Percentiles rank a stretch among this genome's conserved stretches.
These are phyloP conservation scores for Eutrema salsugineum DNA, from an alignment of 441 rosid species.

Conservation along the genomic window DNA sequence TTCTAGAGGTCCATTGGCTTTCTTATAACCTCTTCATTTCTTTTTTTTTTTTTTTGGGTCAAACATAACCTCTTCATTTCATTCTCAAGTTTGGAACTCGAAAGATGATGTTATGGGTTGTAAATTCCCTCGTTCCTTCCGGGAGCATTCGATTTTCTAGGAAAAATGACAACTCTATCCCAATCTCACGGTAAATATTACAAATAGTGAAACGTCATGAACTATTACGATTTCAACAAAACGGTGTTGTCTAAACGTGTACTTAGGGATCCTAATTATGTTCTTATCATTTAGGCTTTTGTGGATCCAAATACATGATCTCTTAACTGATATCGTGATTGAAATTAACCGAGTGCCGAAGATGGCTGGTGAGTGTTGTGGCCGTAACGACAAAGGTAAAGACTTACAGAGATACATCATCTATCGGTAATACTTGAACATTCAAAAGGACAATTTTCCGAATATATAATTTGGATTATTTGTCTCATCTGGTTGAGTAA, in stretches of 20 bases:
- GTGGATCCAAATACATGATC: too few species aligned
- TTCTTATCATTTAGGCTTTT: too few species aligned
- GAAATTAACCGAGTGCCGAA: neutral
- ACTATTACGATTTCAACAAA: too few species aligned
- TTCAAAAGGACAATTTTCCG: neutral
- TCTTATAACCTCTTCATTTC: neutral
- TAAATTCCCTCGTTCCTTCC: neutral
- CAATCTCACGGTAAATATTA: too few species aligned
- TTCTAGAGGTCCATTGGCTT: neutral
- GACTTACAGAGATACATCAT: neutral
- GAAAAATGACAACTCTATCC: too few species aligned
- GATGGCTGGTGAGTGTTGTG: neutral
- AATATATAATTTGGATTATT: conserved; percentile 4
- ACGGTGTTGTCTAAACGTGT: too few species aligned
- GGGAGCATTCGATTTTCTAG: too few species aligned
- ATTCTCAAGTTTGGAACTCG: too few species aligned
- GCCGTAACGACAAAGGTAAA: neutral
- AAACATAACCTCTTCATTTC: neutral
- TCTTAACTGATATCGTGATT: neutral
- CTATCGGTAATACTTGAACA: neutral
- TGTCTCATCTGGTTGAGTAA: neutral
- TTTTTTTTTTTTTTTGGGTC: too few species aligned
- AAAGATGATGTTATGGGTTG: neutral
- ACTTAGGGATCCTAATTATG: too few species aligned
- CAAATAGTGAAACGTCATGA: too few species aligned